These are phyloP conservation scores for Colletotrichum acutatum DNA, from an alignment of 2,329 filamentous ascomycete species.

Conservation along the genomic window DNA sequence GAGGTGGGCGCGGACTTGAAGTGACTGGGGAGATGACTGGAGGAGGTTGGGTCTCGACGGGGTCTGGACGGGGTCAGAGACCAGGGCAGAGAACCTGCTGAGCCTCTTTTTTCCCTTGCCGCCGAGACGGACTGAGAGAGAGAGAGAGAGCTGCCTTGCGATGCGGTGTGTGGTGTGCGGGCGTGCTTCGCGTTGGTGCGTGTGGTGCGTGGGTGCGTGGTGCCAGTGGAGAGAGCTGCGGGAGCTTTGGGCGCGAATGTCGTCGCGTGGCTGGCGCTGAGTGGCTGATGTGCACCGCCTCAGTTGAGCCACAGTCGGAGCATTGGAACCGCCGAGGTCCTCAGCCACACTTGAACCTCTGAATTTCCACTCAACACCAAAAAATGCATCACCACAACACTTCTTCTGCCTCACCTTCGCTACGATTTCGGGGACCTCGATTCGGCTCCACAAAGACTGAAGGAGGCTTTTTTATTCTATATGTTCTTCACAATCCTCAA, in stretches of 20 bases:
- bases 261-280: not conserved
- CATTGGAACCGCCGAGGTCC: too few relatives aligned
- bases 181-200: not conserved
- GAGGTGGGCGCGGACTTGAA: conserved; percentile 3
- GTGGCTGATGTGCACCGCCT: not conserved
- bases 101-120: not conserved
- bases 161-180: not conserved
- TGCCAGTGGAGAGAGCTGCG: not conserved
- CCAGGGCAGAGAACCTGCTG: not conserved
- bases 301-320: not conserved
- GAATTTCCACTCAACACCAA: not conserved
- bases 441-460: not conserved
- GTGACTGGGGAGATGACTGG: conserved; percentile 5
- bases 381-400: not conserved
- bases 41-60: conserved; percentile 10
- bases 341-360: not conserved
- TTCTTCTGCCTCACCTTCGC: not conserved
- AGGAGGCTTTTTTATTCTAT: too few relatives aligned
- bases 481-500: too few relatives aligned
- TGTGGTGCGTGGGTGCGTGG: not conserved
- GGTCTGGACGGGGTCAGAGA: conserved; percentile 14
- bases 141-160: not conserved
- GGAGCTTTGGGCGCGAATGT: not conserved
- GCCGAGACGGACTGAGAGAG: not conserved
- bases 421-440: not conserved